Base-by-base conservation (phyloP, 345 rosid species). In the Citrus sp. region DNA sequence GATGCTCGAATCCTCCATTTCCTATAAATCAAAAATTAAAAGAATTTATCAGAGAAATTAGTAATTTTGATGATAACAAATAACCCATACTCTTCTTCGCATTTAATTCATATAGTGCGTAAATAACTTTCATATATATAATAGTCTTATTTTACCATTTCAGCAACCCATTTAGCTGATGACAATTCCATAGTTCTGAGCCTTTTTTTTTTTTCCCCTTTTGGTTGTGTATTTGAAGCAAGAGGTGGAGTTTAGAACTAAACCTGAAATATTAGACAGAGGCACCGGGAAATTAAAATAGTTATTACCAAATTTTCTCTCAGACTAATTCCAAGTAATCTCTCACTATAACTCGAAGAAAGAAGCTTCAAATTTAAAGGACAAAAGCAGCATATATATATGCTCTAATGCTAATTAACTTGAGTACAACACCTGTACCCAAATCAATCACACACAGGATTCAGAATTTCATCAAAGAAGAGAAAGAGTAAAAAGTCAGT, bases 1-100 rank as follows among this genome's bases (percentile, higher is more conserved):
- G 64, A 80, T 78, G 56, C 40, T 18, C 16, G 82, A 49, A 80
- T 87, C 85, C 24, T 73, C 84, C 84, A 84, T 69, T 76, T n/a
- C 90, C 90, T 85, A 78, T 19, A 60, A 72, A 66, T 32, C 0
- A 66, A 64, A 68, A 70, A 0, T 3, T 16, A 4, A 16, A 51
- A 14, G 65, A 2, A 34, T 7, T 19, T 10, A 65, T 65, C 4
- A 42, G 25, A 12, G 25, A 34, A 35, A 30, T 69, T 40, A 69
- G 9, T 30, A 32, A 32, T 14, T 25, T 9, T 42, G 16, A 46
- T 54, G 5, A 74, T 74, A 28, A 51, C 21, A 21, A 40, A 62
- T 1, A n/a, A 34, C 19, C 5, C 3, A 18, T 56, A 5, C 55
- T 37, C 51, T 37, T 32, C 18, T 32, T 22, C 5, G 5, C 7